phyloP scores from a whole-genome alignment of 129 eudicot genomes.

The Flaveria sonorensis region DNA sequence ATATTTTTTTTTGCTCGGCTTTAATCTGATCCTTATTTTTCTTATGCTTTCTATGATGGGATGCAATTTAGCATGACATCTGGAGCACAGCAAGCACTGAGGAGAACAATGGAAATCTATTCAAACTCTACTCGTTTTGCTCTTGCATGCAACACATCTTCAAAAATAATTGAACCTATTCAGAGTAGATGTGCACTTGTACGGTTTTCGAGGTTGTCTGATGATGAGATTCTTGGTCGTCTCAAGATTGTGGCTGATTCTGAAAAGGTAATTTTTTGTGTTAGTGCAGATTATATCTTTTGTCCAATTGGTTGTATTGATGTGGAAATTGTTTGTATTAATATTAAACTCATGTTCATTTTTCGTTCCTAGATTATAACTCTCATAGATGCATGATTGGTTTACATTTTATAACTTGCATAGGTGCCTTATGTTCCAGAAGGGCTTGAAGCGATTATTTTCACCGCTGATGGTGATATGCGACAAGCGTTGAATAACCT shows the following conservation, averaged over 20 bases:
- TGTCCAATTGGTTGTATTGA: not conserved
- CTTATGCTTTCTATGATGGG: conserved; percentile 22
- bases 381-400: not conserved
- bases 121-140: conserved; percentile 97
- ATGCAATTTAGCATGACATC: conserved; percentile 80
- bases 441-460: conserved; percentile 92
- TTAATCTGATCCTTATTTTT: not conserved
- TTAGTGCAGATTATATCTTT: not conserved
- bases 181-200: conserved; percentile 99
- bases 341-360: not conserved
- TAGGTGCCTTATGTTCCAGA: conserved; percentile 87
- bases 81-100: conserved; percentile 97
- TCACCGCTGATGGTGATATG: conserved; percentile 99
- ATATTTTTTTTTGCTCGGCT: not conserved
- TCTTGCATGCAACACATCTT: conserved; percentile 95
- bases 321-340: not conserved
- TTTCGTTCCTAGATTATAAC: not conserved
- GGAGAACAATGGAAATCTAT: conserved; percentile 98
- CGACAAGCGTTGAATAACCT: conserved; percentile 89
- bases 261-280: conserved; percentile 59
- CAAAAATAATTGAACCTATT: conserved; percentile 94
- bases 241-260: conserved; percentile 86
- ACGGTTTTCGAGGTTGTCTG: conserved; percentile 82
- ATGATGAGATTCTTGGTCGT: conserved; percentile 94
- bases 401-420: conserved; percentile 15